These are phyloP conservation scores for Ceratocystis diversiconidia DNA, from an alignment of 2,329 filamentous ascomycete genomes.

Conservation along the genomic window DNA sequence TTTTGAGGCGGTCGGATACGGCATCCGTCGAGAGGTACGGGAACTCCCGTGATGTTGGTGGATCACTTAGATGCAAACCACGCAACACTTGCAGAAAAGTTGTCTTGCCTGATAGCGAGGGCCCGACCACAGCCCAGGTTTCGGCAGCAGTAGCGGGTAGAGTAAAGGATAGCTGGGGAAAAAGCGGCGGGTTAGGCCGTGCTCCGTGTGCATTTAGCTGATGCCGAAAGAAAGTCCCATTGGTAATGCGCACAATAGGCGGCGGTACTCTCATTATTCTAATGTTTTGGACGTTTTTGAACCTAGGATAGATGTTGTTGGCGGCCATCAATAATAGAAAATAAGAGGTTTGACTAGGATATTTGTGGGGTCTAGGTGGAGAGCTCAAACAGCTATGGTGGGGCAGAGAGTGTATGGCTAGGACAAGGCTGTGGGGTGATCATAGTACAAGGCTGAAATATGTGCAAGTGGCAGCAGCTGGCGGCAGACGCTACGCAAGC, in stretches of 20 bases:
- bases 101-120: constrained; percentile 65
- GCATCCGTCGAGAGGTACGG: constrained; percentile 58
- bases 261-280: constrained; percentile 24
- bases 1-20: constrained; percentile 41
- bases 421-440: background rate
- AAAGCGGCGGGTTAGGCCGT: constrained; percentile 55
- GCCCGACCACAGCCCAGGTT: constrained; percentile 75
- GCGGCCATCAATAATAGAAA: too few species aligned
- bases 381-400: background rate
- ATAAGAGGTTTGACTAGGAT: background rate
- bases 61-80: constrained; percentile 61
- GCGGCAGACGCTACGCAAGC: background rate
- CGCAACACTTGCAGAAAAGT: constrained; percentile 66
- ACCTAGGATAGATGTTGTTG: too few species aligned
- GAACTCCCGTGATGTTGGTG: constrained; percentile 60
- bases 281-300: too few species aligned
- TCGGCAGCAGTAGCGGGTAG: constrained; percentile 45
- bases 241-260: constrained; percentile 56
- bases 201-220: constrained; percentile 44
- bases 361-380: background rate
- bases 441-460: background rate
- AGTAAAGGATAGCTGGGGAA: constrained; percentile 54
- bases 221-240: constrained; percentile 71
- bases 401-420: background rate
- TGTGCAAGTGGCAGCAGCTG: background rate